phyloP scores from a whole-genome alignment of 75 land plant species.

The Cryptomeria japonica region DNA sequence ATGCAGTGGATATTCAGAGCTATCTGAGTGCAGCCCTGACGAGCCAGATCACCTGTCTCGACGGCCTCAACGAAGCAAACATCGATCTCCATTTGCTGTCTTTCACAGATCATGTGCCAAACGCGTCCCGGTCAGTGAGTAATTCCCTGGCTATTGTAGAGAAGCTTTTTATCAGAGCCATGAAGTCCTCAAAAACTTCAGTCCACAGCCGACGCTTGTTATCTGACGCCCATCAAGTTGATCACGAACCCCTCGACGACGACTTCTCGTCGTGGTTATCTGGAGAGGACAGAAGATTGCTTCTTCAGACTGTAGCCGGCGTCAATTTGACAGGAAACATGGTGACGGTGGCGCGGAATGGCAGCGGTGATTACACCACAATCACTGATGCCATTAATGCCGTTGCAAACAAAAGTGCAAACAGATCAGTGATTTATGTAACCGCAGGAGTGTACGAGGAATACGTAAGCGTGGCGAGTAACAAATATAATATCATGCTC shows the following conservation, averaged over 20 bases:
- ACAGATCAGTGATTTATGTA: constrained; percentile 12
- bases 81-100: too few species aligned
- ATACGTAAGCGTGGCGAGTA: constrained; percentile 12
- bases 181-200: not conserved
- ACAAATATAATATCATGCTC: constrained; percentile 16
- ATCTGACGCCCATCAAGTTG: too few species aligned
- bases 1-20: constrained; percentile 6
- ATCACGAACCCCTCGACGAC: not conserved
- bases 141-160: constrained; percentile 43
- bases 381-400: not conserved
- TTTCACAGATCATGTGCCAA: not conserved
- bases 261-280: not conserved
- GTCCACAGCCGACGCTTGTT: too few species aligned
- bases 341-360: too few species aligned
- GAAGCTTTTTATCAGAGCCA: constrained; percentile 26
- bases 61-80: constrained; percentile 17
- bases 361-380: too few species aligned
- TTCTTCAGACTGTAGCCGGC: not conserved
- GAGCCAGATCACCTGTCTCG: constrained; percentile 19
- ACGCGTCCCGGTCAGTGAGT: constrained; percentile 32
- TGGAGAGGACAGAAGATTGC: not conserved
- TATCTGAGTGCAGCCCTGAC: constrained; percentile 27
- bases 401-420: constrained; percentile 16
- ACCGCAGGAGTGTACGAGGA: constrained; percentile 16
- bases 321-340: not conserved